Percentiles rank a stretch among this genome's conserved stretches.
phyloP scores from a whole-genome alignment of 768 basidiomycete species.

The Boletellus ananiceps region DNA sequence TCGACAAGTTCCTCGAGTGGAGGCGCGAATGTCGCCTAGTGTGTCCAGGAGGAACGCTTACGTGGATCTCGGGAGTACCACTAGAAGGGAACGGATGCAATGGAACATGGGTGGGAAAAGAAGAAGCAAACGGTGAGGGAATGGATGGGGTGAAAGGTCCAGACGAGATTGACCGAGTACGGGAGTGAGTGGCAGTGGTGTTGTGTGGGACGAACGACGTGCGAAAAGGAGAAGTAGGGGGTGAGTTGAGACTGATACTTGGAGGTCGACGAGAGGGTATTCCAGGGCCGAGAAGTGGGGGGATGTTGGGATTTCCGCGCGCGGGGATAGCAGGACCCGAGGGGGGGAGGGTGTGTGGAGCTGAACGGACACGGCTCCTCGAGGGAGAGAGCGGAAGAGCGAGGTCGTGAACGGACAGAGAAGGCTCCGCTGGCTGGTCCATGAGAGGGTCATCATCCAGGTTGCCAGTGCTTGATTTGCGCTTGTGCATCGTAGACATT shows the following conservation, averaged over 20 bases:
- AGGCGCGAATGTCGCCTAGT: conserved; percentile 60
- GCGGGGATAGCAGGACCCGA: conserved; percentile 23
- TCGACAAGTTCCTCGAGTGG: conserved; percentile 87
- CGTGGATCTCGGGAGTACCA: conserved; percentile 17
- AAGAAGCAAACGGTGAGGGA: conserved; percentile 27
- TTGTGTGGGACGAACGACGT: conserved; percentile 18
- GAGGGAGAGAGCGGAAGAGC: conserved; percentile 16
- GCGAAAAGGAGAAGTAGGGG: conserved; percentile 32
- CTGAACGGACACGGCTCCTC: conserved; percentile 27
- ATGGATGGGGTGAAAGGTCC: conserved; percentile 24
- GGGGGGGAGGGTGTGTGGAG: conserved; percentile 16
- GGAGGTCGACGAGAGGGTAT: conserved; percentile 26
- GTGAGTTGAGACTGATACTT: conserved; percentile 20
- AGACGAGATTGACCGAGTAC: conserved; percentile 33
- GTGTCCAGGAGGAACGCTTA: conserved; percentile 22
- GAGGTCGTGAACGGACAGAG: too few species aligned
- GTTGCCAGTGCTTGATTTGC: conserved; percentile 47
- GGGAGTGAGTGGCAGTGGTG: conserved; percentile 17
- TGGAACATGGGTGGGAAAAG: conserved; percentile 26
- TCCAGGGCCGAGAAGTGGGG: conserved; percentile 24
- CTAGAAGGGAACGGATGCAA: conserved; percentile 22
- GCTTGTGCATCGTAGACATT: conserved; percentile 33
- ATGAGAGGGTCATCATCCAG: too few species aligned
- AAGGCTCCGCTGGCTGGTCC: too few species aligned
- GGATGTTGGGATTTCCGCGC: conserved; percentile 14